Conservation (phyloP, 116 monocot genomes). For the Posidonia oceanica region DNA sequence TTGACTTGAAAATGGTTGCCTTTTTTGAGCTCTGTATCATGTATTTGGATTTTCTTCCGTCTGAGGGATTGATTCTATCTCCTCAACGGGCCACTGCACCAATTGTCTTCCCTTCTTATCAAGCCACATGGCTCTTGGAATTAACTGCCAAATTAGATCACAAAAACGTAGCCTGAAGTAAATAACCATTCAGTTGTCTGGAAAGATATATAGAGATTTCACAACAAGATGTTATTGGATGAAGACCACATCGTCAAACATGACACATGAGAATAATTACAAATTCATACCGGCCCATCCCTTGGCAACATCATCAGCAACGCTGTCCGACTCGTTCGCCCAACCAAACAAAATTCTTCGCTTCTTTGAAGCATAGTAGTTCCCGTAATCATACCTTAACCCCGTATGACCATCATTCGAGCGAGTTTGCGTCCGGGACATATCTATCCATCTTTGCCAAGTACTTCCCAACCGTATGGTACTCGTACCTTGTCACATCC, state of each 20-base stretch:
- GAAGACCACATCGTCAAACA: not conserved
- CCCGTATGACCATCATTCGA: conserved; percentile 17
- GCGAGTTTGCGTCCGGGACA: conserved; percentile 19
- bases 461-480: conserved; percentile 39
- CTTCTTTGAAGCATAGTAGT: conserved; percentile 36
- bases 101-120: conserved; percentile 36
- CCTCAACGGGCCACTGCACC: conserved; percentile 75
- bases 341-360: conserved; percentile 53
- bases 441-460: conserved; percentile 11
- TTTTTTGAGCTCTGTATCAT: conserved; percentile 12
- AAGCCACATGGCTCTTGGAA: conserved; percentile 56
- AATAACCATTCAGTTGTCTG: no score
- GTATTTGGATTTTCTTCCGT: conserved; percentile 16
- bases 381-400: conserved; percentile 48
- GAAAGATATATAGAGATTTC: no score
- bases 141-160: conserved; percentile 23
- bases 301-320: conserved; percentile 29
- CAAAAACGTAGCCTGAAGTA: no score
- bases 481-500: conserved; percentile 24
- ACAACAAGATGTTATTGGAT: no score
- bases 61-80: conserved; percentile 56
- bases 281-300: conserved; percentile 72
- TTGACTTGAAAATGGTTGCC: conserved; percentile 27
- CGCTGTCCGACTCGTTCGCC: conserved; percentile 45
- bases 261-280: not conserved